Evolutionary conservation across 164 flowering plant genomes (phyloP).

Genomic region (Dillenia turbinata): DNA sequence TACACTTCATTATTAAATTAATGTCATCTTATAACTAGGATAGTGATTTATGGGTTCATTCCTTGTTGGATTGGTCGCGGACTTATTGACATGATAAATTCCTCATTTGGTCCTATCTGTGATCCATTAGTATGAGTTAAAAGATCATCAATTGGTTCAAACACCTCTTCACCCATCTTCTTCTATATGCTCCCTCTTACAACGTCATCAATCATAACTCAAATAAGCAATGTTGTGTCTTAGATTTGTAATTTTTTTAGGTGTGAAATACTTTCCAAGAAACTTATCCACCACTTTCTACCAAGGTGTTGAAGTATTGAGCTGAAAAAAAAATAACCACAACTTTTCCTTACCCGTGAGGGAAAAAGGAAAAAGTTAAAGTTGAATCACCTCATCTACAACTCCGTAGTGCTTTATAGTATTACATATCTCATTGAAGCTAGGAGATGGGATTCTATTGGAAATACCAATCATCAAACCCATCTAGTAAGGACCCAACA

Average conservation of each 20-base stretch:
- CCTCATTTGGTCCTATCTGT: no score
- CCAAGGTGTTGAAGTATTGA: background rate
- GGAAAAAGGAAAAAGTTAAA: slow-evolving; percentile 3
- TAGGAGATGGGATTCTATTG: no score
- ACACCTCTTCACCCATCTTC: background rate
- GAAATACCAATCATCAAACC: no score
- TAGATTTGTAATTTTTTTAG: no score
- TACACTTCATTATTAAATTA: background rate
- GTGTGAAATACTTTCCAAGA: slow-evolving; percentile 1
- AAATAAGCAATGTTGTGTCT: no score
- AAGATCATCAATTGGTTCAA: background rate
- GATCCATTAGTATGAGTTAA: no score
- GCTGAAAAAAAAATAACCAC: background rate
- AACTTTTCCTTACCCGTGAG: background rate
- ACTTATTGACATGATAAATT: no score
- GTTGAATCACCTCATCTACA: background rate
- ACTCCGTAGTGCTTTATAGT: background rate
- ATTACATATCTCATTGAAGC: background rate
- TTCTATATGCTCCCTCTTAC: background rate
- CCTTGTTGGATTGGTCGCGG: no score
- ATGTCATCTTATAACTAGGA: background rate
- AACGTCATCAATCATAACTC: background rate
- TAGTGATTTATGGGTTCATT: background rate
- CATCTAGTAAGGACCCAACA: no score
- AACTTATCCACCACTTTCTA: background rate